Conservation (phyloP, 2,329 filamentous ascomycete species). For the Thielaviopsis musarum region DNA sequence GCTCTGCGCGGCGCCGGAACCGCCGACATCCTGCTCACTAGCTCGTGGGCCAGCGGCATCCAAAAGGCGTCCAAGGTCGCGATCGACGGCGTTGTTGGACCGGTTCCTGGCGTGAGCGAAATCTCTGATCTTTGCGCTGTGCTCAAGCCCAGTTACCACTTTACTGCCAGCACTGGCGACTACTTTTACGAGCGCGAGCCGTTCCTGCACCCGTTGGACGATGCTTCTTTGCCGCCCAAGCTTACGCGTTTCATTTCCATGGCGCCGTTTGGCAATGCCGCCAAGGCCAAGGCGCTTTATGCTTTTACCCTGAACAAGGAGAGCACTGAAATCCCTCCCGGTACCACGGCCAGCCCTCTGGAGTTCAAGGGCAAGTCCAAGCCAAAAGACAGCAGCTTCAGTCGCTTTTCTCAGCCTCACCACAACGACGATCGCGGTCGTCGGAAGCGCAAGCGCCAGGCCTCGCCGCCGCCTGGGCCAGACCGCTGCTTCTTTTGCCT, state of each 20-base stretch:
- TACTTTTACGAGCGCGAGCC: constrained; percentile 85
- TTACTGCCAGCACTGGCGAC: constrained; percentile 47
- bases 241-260: constrained; percentile 85
- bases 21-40: constrained; percentile 76
- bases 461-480: constrained; percentile 47
- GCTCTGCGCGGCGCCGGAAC: constrained; percentile 57
- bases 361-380: constrained; percentile 15
- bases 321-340: constrained; percentile 39
- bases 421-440: constrained; percentile 28
- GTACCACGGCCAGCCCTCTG: constrained; percentile 64
- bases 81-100: constrained; percentile 19
- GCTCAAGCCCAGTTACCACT: constrained; percentile 84
- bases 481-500: constrained; percentile 91
- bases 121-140: constrained; percentile 62
- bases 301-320: constrained; percentile 44
- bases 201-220: constrained; percentile 55
- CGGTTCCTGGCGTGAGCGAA: constrained; percentile 34
- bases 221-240: constrained; percentile 18
- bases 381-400: not conserved
- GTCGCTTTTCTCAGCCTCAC: constrained; percentile 18
- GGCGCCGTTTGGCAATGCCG: constrained; percentile 56
- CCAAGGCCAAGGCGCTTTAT: constrained; percentile 68
- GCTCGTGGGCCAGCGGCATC: constrained; percentile 66
- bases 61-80: constrained; percentile 49
- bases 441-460: constrained; percentile 28